Base-by-base conservation (phyloP, 305 asterid genomes). In the Andrographis paniculata region DNA sequence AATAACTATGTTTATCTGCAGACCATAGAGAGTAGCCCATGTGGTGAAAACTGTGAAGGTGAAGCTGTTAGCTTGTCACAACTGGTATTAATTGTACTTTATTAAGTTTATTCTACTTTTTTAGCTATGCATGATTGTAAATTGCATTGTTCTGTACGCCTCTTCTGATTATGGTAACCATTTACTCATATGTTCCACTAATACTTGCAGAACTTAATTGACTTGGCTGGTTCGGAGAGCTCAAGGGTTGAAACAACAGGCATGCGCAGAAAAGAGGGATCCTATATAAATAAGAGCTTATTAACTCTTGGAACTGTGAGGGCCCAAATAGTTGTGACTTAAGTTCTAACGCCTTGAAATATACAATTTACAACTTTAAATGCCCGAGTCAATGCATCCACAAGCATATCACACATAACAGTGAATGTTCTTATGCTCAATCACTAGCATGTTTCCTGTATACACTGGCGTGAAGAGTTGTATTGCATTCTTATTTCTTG, bases 181-280 rank as follows among this genome's bases (percentile, higher is more conserved):
- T 30, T 55, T 42, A 41, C 47, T 46, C 31, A 61, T 42, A 49
- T 55, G 56, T 66, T 50, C 42, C 15, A 28, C 39, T 56, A 55
- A 41, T 68, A 24, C 65, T 64, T 77, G 88, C 81, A 92, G 99
- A 89, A 92, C 75, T 91, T 87, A 62, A 92, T 92, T 74, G 99
- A 92, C 76, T 72, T 87, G 87, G 99, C 99, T 45, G 99, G 99
- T 66, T 92, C 99, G 57, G 99, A 92, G 77, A 92, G 97, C 74
- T 92, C 99, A 53, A 92, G 56, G 77, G 97, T 72, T 41, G 95
- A 80, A 71, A 87, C 99, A 55, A 81, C 82, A 16, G 99, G 99
- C 54, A 44, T 87, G 56, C 91, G 96, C 58, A 75, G 93, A 66
- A 92, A 92, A 71, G 99, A 92, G 69, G 99, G 99, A 44, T 77